Base-by-base conservation (phyloP, 306 rosid species). In the Glycine tomentella region DNA sequence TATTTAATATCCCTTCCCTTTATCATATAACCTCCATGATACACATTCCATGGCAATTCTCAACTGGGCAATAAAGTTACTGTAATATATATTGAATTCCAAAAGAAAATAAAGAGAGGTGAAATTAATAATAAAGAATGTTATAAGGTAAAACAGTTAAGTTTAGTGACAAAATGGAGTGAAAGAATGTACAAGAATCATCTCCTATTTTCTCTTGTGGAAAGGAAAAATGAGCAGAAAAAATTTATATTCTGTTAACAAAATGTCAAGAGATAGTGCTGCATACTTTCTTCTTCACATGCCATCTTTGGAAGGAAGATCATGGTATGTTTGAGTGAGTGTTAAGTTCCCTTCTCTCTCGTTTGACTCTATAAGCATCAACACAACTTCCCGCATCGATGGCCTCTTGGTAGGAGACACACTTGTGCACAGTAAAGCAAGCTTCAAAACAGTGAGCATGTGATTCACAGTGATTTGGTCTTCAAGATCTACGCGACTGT, bases 401-500 rank as follows among this genome's bases (percentile, higher is more conserved):
- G 97, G 98, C 33, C 99, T 88, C 44, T 90, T 97, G 0, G 20
- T 45, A 10, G 98, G 99, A 17, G 92, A 59, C 90, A 76, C 71
- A 58, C 87, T 90, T 9, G 97, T 91, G 91, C 99, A 96, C 44
- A 89, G 59, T 50, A 96, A 58, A 66, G 97, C 99, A 67, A 96
- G 89, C 73, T 86, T 96, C 57, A 93, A 44, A 69, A 96, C 98
- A 20, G 90, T 81, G 82, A 93, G 85, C 97, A 92, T 93, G 90
- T 93, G 94, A 85, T 84, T 83, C 72, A 87, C 81, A 0, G 82
- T 87, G 75, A 72, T 72, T 81, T 88, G 87, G 72, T 93, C 97
- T 52, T 85, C 73, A 55, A 89, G 97, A 78, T 92, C 87, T 50
- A 93, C 73, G 58, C 95, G 95, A 57, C 38, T 65, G 86, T 96